Evolutionary conservation across 2,329 filamentous ascomycete genomes (phyloP).

Genomic region (Ustulina deusta): DNA sequence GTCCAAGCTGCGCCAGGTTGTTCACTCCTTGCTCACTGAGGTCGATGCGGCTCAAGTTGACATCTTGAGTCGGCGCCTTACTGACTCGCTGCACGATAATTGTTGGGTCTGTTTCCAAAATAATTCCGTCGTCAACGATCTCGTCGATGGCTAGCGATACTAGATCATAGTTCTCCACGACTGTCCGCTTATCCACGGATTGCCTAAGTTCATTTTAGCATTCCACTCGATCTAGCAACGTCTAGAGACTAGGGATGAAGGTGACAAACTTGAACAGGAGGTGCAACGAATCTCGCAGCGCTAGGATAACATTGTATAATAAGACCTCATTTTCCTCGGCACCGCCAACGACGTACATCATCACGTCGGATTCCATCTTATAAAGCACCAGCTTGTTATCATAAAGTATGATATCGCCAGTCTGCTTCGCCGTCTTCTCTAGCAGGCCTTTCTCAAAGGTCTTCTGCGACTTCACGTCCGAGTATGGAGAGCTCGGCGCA

Average conservation of each 20-base stretch:
- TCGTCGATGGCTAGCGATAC: slow-evolving; percentile 95
- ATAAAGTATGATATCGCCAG: slow-evolving; percentile 95
- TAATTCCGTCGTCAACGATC: slow-evolving; percentile 93
- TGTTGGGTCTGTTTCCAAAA: slow-evolving; percentile 96
- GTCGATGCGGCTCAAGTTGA: slow-evolving; percentile 93
- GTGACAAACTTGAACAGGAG: slow-evolving; percentile 85
- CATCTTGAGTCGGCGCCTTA: slow-evolving; percentile 89
- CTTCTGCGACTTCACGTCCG: slow-evolving; percentile 92
- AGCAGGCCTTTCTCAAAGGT: slow-evolving; percentile 95
- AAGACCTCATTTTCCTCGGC: slow-evolving; percentile 97
- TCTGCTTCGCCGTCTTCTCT: slow-evolving; percentile 96
- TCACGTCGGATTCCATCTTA: slow-evolving; percentile 97
- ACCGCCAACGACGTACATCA: slow-evolving; percentile 92
- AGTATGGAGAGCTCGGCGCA: slow-evolving; percentile 78
- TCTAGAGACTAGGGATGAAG: background rate
- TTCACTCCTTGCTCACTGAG: slow-evolving; percentile 95
- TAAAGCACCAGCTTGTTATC: slow-evolving; percentile 97
- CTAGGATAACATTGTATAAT: slow-evolving; percentile 92
- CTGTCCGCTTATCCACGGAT: slow-evolving; percentile 96
- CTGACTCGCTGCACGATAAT: slow-evolving; percentile 93
- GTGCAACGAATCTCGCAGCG: slow-evolving; percentile 89
- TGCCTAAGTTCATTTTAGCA: slow-evolving; percentile 68
- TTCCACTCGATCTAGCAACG: background rate
- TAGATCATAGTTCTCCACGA: slow-evolving; percentile 98
- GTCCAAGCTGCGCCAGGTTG: slow-evolving; percentile 93